A percentile compares a stretch with the other conserved stretches of the same genome.
These are phyloP conservation scores for Mimosa pudica DNA, from an alignment of 306 rosid species.

Conservation along the genomic window DNA sequence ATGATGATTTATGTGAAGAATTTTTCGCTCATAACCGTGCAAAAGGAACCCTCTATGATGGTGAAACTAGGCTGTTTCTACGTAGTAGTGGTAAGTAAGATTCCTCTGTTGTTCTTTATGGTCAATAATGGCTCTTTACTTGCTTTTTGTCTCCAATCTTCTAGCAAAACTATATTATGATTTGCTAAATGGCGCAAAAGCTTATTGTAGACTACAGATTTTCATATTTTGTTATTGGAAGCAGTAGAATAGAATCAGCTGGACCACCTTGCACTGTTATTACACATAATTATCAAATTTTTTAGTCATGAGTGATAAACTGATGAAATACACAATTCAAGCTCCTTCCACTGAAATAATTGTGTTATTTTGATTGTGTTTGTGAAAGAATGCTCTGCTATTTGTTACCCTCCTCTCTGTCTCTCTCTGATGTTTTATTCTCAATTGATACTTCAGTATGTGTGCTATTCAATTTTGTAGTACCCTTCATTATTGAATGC, in stretches of 20 bases:
- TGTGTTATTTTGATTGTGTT: background rate
- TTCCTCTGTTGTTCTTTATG: constrained; percentile 16
- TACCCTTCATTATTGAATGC: constrained; percentile 25
- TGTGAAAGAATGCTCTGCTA: constrained; percentile 5
- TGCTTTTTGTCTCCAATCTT: background rate
- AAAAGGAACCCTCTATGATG: constrained; percentile 93
- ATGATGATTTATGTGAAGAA: constrained; percentile 89
- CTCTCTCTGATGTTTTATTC: background rate
- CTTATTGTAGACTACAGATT: background rate
- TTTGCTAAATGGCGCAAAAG: background rate
- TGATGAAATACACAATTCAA: background rate
- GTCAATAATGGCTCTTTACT: constrained; percentile 5
- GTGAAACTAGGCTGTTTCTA: constrained; percentile 91
- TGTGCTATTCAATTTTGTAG: constrained; percentile 15
- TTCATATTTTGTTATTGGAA: background rate
- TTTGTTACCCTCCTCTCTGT: background rate
- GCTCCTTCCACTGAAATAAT: constrained; percentile 26
- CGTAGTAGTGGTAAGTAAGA: constrained; percentile 60
- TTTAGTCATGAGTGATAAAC: background rate
- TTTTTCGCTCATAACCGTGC: constrained; percentile 95
- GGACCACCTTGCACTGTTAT: background rate
- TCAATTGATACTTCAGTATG: constrained; percentile 15
- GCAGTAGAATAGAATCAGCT: background rate
- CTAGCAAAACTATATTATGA: constrained; percentile 4
- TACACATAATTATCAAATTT: background rate